Base-by-base conservation (phyloP, 306 rosid species). In the Prunus persica region DNA sequence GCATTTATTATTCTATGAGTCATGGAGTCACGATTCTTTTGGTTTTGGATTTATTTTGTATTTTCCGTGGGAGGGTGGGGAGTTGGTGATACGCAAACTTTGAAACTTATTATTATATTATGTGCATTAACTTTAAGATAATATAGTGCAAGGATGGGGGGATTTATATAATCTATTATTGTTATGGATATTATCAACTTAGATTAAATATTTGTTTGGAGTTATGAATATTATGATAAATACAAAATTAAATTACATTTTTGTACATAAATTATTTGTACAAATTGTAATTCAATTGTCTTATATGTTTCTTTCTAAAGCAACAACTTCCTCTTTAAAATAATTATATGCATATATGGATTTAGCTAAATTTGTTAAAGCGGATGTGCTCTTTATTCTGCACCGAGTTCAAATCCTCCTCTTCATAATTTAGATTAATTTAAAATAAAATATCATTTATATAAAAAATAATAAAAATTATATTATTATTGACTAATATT, bases 401-500 rank as follows among this genome's bases (percentile, higher is more conserved):
- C 41, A 34, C 0, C 0, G 1, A 34, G 41, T 34, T 34, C 0
- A 1, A 34, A 34, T 34, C 0, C 8, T 1, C 0, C 0, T 5
- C 0, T 2, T 0, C 2, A 6, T 34, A 34, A 0, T 34, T 34
- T 34, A 34, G 8, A 5, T 34, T 34, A 34, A 34, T 34, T 34
- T 5, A 6, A 34, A 6, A 0, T 34, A 5, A 34, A 34, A 34
- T 34, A 5, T 34, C 0, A 1, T 34, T 34, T 34, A 0, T 34
- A 1, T 34, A 1, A 34, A 34, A 5, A 32, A 24, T 24, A 24
- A 24, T 1, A 5, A 4, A 5, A 1, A 5, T 38, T 38, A 1
- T 38, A 1, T 38, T 38, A 8, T 7, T 38, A 8, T 38, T 2
- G 2, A 38, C 43, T 7, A 38, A 38, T 38, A 38, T 38, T 38